Conservation (phyloP, 495 filamentous ascomycete genomes). For the Viridothelium virens region DNA sequence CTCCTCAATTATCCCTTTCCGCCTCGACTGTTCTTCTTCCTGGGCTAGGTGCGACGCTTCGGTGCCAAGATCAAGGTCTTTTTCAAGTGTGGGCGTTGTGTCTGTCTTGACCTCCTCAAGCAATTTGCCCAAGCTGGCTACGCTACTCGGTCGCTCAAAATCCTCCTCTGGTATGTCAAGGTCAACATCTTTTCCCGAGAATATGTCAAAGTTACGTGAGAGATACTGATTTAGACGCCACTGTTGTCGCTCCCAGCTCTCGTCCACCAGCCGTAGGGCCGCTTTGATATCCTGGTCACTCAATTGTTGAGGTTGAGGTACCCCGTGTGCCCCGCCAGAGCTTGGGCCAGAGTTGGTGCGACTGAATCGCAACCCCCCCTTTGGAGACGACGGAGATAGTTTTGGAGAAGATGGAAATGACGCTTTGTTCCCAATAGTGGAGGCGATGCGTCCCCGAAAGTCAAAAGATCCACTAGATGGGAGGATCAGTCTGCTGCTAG, state of each 20-base stretch:
- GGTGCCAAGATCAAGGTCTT: slow-evolving; percentile 27
- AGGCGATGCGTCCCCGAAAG: slow-evolving; percentile 3
- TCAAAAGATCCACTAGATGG: slow-evolving; percentile 1
- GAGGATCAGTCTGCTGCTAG: background rate
- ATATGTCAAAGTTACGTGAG: slow-evolving; percentile 53
- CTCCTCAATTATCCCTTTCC: background rate
- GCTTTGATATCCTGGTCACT: slow-evolving; percentile 38
- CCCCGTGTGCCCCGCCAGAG: background rate
- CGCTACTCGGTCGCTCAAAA: slow-evolving; percentile 31
- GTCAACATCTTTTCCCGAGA: slow-evolving; percentile 36
- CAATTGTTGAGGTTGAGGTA: slow-evolving; percentile 10
- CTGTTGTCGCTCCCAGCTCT: slow-evolving; percentile 56
- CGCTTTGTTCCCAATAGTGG: background rate
- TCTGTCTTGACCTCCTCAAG: slow-evolving; percentile 33
- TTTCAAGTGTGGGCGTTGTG: slow-evolving; percentile 34
- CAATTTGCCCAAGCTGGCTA: slow-evolving; percentile 29
- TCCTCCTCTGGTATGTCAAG: slow-evolving; percentile 32
- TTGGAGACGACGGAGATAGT: slow-evolving; percentile 3
- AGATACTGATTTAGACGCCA: slow-evolving; percentile 51
- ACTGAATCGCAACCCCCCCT: background rate
- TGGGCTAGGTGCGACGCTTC: background rate
- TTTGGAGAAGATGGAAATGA: background rate
- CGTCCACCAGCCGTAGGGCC: slow-evolving; percentile 46
- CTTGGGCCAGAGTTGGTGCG: background rate
- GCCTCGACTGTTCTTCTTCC: background rate